phyloP scores from a whole-genome alignment of 2,329 filamentous ascomycete species.

The Colletotrichum brevisporum region DNA sequence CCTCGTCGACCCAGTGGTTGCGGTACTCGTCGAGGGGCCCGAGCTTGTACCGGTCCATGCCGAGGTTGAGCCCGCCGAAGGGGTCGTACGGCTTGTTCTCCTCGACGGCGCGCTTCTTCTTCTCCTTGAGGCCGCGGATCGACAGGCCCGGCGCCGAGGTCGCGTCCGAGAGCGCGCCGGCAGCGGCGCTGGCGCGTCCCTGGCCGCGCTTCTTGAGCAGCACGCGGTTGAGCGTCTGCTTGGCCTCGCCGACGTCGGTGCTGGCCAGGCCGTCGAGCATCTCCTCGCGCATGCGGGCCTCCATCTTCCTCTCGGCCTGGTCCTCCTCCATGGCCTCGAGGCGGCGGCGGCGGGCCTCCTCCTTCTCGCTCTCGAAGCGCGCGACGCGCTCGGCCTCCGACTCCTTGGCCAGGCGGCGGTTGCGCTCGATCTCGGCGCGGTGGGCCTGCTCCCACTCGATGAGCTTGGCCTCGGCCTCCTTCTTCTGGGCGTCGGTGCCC shows the following conservation, averaged over 20 bases:
- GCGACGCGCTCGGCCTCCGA: slow-evolving; percentile 67
- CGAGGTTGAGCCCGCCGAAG: slow-evolving; percentile 81
- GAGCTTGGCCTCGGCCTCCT: slow-evolving; percentile 60
- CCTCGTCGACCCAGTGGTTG: slow-evolving; percentile 79
- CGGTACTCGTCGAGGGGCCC: slow-evolving; percentile 74
- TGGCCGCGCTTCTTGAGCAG: slow-evolving; percentile 82
- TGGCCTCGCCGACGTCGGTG: slow-evolving; percentile 72
- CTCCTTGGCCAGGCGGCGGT: slow-evolving; percentile 67
- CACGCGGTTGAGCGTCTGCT: slow-evolving; percentile 71
- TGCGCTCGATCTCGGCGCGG: slow-evolving; percentile 75
- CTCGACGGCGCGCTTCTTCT: slow-evolving; percentile 60
- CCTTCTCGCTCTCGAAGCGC: slow-evolving; percentile 75
- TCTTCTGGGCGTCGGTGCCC: slow-evolving; percentile 74
- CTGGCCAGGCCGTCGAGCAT: slow-evolving; percentile 79
- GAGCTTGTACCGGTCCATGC: slow-evolving; percentile 78
- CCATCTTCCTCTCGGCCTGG: slow-evolving; percentile 76
- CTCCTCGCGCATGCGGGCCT: slow-evolving; percentile 75
- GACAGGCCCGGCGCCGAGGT: slow-evolving; percentile 60
- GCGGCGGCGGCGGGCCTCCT: slow-evolving; percentile 74
- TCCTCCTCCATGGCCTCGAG: slow-evolving; percentile 77
- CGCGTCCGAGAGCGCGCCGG: slow-evolving; percentile 51
- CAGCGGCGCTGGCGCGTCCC: slow-evolving; percentile 50
- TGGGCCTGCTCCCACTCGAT: slow-evolving; percentile 80
- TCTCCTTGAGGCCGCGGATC: slow-evolving; percentile 85
- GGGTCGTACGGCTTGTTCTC: slow-evolving; percentile 88